Percentiles rank a stretch among this genome's conserved stretches.
Conservation (phyloP, 805 yeast genomes). For the Spencermartinsiella europaea region DNA sequence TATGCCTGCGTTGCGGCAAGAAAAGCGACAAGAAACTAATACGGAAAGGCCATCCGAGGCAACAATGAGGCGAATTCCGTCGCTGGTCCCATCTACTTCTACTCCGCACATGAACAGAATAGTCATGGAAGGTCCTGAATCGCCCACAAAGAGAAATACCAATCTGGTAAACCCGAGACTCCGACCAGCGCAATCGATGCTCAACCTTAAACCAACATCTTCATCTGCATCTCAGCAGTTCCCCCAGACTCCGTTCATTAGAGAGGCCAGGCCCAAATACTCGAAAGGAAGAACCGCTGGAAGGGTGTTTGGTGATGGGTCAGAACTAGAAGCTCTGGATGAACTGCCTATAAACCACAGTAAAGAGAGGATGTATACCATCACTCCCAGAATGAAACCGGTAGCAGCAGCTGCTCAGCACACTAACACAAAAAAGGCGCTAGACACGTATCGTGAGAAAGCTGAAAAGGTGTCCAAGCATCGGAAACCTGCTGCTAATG, state of each 20-base stretch:
- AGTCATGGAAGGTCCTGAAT: background rate
- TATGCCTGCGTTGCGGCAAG: constrained; percentile 3
- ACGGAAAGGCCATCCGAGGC: constrained; percentile 1
- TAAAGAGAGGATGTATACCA: constrained; percentile 13
- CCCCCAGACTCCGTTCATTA: constrained; percentile 3
- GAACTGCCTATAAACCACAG: constrained; percentile 20
- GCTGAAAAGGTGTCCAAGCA: constrained; percentile 8
- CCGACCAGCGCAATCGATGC: constrained; percentile 23
- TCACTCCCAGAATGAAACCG: constrained; percentile 9
- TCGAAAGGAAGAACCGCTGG: constrained; percentile 9
- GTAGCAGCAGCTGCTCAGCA: background rate
- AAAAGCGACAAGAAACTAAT: background rate
- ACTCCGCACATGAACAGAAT: background rate
- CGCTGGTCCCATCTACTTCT: background rate
- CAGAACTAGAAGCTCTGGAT: constrained; percentile 26
- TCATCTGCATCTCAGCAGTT: background rate
- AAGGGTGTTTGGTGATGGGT: constrained; percentile 22
- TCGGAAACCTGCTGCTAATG: too few species aligned
- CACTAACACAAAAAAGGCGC: constrained; percentile 3
- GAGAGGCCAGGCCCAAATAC: constrained; percentile 3
- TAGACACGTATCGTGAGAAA: constrained; percentile 16
- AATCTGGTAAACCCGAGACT: constrained; percentile 2
- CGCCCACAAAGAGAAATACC: background rate
- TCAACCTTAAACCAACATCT: constrained; percentile 7
- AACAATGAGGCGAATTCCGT: background rate